Evolutionary conservation across 1,284 basidiomycete species (phyloP).

Genomic region (Cryptococcus wingfieldii): DNA sequence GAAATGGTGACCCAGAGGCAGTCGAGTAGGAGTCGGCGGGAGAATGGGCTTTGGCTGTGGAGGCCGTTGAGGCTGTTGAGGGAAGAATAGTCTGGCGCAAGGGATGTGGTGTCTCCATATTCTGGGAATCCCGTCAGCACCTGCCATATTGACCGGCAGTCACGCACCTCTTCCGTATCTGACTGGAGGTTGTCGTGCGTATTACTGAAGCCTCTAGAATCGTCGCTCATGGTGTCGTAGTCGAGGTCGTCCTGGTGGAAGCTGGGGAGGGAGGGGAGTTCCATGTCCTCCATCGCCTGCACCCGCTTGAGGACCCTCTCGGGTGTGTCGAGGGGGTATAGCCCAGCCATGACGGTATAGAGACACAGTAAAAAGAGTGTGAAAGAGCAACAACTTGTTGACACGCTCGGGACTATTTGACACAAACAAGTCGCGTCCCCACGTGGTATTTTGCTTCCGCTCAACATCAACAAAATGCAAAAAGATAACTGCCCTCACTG

Average conservation of each 20-base stretch:
- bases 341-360: conserved; percentile 25
- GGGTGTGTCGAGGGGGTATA: conserved; percentile 33
- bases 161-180: conserved; percentile 1
- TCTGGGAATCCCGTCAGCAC: conserved; percentile 3
- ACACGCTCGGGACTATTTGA: background rate
- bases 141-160: background rate
- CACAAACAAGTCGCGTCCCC: conserved; percentile 3
- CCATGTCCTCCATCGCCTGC: conserved; percentile 36
- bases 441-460: background rate
- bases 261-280: conserved; percentile 44
- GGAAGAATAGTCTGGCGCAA: conserved; percentile 13
- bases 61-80: conserved; percentile 6
- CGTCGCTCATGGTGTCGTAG: conserved; percentile 22
- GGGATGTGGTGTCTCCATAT: conserved; percentile 31
- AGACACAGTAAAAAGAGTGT: background rate
- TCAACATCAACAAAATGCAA: background rate
- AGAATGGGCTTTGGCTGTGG: conserved; percentile 5
- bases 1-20: conserved; percentile 28
- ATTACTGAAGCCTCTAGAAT: conserved; percentile 1
- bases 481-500: background rate
- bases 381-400: background rate
- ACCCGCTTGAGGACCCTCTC: conserved; percentile 37
- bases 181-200: conserved; percentile 2
- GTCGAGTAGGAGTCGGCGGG: conserved; percentile 21
- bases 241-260: conserved; percentile 41